phyloP scores from a whole-genome alignment of 192 early-diverging fungal genomes.

The Funneliformis geosporum region DNA sequence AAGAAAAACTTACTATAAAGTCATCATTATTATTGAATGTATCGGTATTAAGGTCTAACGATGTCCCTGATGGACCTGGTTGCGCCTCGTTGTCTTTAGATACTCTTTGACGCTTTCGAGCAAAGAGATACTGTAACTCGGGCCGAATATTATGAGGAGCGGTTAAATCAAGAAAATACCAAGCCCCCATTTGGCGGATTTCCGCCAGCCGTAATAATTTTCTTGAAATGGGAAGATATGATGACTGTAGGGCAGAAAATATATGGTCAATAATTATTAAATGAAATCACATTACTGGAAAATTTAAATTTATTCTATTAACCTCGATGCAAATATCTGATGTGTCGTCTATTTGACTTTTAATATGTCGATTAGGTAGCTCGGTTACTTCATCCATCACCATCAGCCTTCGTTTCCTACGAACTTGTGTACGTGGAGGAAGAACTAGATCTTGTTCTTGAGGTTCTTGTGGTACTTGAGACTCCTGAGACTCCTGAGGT shows the following conservation, averaged over 20 bases:
- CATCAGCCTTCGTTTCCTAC: constrained; percentile 59
- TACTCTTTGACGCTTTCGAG: constrained; percentile 33
- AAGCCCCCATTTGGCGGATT: constrained; percentile 40
- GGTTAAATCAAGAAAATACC: constrained; percentile 41
- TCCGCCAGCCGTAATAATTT: constrained; percentile 44
- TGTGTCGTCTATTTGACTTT: constrained; percentile 55
- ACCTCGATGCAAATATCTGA: constrained; percentile 54
- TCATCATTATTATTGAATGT: not conserved
- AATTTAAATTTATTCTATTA: not conserved
- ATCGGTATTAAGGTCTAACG: not conserved
- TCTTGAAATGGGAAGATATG: constrained; percentile 46
- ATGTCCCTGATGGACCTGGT: not conserved
- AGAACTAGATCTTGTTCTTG: constrained; percentile 19
- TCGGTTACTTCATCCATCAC: constrained; percentile 68
- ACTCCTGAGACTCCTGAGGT: not conserved
- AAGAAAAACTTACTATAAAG: not conserved
- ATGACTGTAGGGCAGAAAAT: constrained; percentile 29
- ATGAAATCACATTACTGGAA: not conserved
- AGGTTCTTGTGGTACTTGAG: constrained; percentile 10
- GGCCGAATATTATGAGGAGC: constrained; percentile 35
- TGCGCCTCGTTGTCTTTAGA: not conserved
- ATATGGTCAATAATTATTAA: not conserved
- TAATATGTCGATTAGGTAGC: constrained; percentile 56
- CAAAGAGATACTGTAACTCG: constrained; percentile 41
- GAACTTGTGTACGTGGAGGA: constrained; percentile 23